A percentile compares a stretch with the other conserved stretches of the same genome.
Evolutionary conservation across 2,329 filamentous ascomycete genomes (phyloP).

Genomic region (Epicoccum nigrum): DNA sequence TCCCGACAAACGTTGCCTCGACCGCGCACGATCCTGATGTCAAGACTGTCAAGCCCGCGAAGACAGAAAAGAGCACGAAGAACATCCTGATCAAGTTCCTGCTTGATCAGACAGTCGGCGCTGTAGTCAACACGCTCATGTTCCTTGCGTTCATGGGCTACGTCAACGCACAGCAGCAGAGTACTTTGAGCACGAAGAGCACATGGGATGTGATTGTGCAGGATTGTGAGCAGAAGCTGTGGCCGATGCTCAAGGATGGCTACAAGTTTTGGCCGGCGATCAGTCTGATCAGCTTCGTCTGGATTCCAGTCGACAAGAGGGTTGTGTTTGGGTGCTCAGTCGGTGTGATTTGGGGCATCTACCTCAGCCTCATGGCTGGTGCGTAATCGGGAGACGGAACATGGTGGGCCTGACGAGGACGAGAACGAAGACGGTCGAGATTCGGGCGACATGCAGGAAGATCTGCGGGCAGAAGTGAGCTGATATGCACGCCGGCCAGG

Average conservation of each 20-base stretch:
- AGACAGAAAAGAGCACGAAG: conserved; percentile 56
- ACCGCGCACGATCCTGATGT: conserved; percentile 30
- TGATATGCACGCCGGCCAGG: conserved; percentile 10
- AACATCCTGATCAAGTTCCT: conserved; percentile 72
- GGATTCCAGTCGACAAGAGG: conserved; percentile 73
- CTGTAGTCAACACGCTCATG: conserved; percentile 67
- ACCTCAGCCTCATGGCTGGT: conserved; percentile 67
- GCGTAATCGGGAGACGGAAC: conserved; percentile 19
- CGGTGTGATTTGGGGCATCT: conserved; percentile 76
- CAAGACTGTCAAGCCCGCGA: conserved; percentile 32
- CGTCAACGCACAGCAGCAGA: conserved; percentile 36
- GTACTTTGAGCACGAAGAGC: conserved; percentile 41
- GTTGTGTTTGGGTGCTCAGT: conserved; percentile 74
- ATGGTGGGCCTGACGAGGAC: not conserved
- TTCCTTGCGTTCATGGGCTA: conserved; percentile 67
- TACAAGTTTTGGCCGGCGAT: conserved; percentile 76
- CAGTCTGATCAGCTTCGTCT: conserved; percentile 71
- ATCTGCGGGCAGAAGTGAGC: conserved; percentile 3
- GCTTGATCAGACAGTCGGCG: conserved; percentile 72
- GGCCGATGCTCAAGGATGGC: conserved; percentile 62
- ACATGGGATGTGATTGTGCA: conserved; percentile 35
- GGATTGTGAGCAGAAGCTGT: conserved; percentile 60
- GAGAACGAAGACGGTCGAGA: not conserved
- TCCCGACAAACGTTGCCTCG: conserved; percentile 64
- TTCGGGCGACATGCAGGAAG: not conserved